Evolutionary conservation across 2,329 filamentous ascomycete species (phyloP), one percentile per base, ranked within the genome.

Genomic region (Lecanicillium sp.): DNA sequence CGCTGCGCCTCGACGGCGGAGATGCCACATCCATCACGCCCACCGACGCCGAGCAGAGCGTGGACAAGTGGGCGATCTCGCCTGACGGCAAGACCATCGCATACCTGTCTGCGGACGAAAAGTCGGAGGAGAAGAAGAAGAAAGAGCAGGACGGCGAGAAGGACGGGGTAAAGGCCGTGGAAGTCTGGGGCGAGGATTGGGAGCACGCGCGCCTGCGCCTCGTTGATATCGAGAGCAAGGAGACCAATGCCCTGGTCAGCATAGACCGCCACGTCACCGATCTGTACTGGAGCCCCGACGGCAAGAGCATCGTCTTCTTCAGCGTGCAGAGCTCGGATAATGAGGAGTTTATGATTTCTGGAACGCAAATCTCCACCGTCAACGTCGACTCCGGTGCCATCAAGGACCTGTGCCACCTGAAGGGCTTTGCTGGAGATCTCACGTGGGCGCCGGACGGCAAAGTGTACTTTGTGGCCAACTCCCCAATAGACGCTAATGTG

Each of bases 151-250:
- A 63, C 9, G 57, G 58, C 0, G 61, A 62, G 8, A 56, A 62
- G 24, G 67, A 66, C 48, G n/a, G n/a, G n/a, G n/a, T n/a, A n/a
- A n/a, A n/a, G n/a, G 12, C 23, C 21, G 58, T 56, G 2, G 53
- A 60, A 7, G 61, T 70, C 14, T 70, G 62, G 60, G 66, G 62
- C 21, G 52, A 64, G 30, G 55, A 62, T 11, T 68, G 62, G 67
- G 52, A 60, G 4, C 61, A 56, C 48, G 55, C 54, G 12, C 58
- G 58, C 9, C 52, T 70, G 10, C 55, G 61, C 1, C 51, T 63
- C 2, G 33, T 69, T 1, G 49, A 68, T 24, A 37, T 68, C 2
- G 53, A 47, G 8, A 62, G 56, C 6, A 50, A 44, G 0, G 56
- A 60, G 35, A 51, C 37, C 1, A 55, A 6, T 14, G 40, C 39